Conservation (phyloP, 2,329 filamentous ascomycete genomes). For the Monilinia fructigena region DNA sequence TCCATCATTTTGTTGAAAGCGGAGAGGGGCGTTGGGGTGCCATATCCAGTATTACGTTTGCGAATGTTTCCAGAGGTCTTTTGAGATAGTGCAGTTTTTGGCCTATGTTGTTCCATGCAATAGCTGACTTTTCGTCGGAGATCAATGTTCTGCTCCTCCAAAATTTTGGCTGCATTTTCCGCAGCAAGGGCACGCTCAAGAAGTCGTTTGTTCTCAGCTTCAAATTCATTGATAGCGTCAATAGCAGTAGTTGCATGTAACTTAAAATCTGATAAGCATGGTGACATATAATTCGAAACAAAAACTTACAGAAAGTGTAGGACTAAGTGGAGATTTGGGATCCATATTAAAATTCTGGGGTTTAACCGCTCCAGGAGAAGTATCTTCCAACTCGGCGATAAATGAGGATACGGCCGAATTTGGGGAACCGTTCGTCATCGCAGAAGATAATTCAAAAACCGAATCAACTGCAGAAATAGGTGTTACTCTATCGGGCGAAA, state of each 20-base stretch:
- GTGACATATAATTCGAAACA: neutral
- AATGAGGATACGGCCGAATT: constrained; percentile 29
- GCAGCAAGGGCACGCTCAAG: constrained; percentile 28
- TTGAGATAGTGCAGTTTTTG: constrained; percentile 29
- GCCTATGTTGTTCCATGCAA: constrained; percentile 28
- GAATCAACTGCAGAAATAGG: constrained; percentile 34
- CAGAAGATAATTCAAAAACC: constrained; percentile 32
- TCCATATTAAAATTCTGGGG: neutral
- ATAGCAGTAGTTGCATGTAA: constrained; percentile 19
- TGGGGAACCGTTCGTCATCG: constrained; percentile 24
- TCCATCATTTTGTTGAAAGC: constrained; percentile 30
- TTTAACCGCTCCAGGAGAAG: constrained; percentile 26
- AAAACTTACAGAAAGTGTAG: constrained; percentile 19
- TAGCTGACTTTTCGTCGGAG: constrained; percentile 32
- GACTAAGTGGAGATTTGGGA: constrained; percentile 8
- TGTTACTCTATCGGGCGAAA: constrained; percentile 27
- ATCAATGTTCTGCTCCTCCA: constrained; percentile 31
- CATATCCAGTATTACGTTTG: constrained; percentile 8
- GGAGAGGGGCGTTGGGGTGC: constrained; percentile 27
- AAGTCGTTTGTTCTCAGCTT: constrained; percentile 22
- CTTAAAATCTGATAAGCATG: constrained; percentile 4
- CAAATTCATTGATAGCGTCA: constrained; percentile 23
- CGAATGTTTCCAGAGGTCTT: neutral
- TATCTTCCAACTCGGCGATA: constrained; percentile 36
- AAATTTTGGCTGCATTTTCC: constrained; percentile 33